Conservation (phyloP, 2,329 filamentous ascomycete species). For the Trichophyton rubrum region DNA sequence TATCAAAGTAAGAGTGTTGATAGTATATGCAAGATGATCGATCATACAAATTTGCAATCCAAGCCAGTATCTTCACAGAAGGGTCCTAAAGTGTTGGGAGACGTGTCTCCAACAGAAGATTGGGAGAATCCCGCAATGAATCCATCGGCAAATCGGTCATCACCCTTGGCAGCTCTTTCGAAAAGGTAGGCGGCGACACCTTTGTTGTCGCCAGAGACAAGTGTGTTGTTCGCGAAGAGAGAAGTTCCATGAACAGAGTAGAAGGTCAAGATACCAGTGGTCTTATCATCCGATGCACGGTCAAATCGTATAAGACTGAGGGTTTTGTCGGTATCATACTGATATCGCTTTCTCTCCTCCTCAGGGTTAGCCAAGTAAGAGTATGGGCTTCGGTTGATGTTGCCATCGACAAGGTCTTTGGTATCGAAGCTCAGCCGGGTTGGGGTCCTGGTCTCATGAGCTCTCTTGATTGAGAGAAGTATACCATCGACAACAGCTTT, state of each 20-base stretch:
- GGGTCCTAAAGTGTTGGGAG: constrained; percentile 74
- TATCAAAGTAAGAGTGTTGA: not conserved
- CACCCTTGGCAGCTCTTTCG: constrained; percentile 53
- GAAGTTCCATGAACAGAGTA: constrained; percentile 88
- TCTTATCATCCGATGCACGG: constrained; percentile 59
- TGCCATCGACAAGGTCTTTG: constrained; percentile 59
- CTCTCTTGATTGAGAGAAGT: constrained; percentile 65
- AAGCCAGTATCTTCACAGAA: constrained; percentile 73
- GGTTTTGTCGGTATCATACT: constrained; percentile 55
- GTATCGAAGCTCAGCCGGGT: constrained; percentile 60
- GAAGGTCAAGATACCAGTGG: constrained; percentile 74
- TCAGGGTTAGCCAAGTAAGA: constrained; percentile 78
- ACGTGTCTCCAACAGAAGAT: constrained; percentile 80
- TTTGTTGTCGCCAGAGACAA: constrained; percentile 92
- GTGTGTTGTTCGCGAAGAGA: constrained; percentile 79
- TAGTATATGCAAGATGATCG: not conserved
- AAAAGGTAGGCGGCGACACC: constrained; percentile 79
- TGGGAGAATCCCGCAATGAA: constrained; percentile 92
- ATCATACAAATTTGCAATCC: constrained; percentile 26
- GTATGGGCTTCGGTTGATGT: constrained; percentile 79
- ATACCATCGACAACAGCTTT: constrained; percentile 79
- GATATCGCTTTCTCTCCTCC: constrained; percentile 59
- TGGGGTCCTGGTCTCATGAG: constrained; percentile 58
- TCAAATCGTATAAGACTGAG: constrained; percentile 71
- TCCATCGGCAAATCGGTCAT: constrained; percentile 44